Percentiles rank a stretch among this genome's conserved stretches.
phyloP scores from a whole-genome alignment of 805 yeast species.

The Yarrowia phangngaensis region DNA sequence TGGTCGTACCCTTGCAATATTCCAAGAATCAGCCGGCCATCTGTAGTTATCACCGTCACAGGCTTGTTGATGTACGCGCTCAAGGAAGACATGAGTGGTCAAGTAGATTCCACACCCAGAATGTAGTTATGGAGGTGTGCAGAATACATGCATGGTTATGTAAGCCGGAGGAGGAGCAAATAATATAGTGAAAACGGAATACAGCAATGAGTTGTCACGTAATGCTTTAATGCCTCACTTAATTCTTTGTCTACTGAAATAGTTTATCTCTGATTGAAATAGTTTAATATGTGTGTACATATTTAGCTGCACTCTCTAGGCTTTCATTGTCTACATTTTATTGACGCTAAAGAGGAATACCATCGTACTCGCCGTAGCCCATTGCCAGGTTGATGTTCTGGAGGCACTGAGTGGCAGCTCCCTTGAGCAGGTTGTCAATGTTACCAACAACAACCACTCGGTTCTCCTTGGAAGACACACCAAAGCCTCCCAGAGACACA shows the following conservation, averaged over 20 bases:
- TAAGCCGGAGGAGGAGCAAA: no score
- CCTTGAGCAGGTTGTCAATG: slow-evolving; percentile 91
- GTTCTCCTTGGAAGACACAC: slow-evolving; percentile 80
- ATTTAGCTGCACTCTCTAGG: no score
- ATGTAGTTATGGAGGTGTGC: no score
- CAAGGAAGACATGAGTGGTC: slow-evolving; percentile 31
- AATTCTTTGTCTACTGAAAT: no score
- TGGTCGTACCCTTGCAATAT: slow-evolving; percentile 41
- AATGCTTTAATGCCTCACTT: no score
- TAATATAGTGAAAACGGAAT: no score
- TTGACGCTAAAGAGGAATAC: slow-evolving; percentile 75
- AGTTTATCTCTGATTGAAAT: no score
- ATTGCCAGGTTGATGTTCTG: slow-evolving; percentile 90
- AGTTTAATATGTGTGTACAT: no score
- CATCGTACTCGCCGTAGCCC: slow-evolving; percentile 91
- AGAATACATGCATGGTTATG: no score
- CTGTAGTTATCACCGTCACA: slow-evolving; percentile 39
- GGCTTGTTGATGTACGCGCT: slow-evolving; percentile 33
- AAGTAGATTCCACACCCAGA: no score
- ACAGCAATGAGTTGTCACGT: no score
- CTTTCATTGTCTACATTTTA: no score
- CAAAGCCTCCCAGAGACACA: slow-evolving; percentile 92
- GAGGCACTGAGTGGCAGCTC: slow-evolving; percentile 97
- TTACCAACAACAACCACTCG: slow-evolving; percentile 94
- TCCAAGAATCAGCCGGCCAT: slow-evolving; percentile 39